Evolutionary conservation across 306 rosid species (phyloP).

Genomic region (Quillaja saponaria): DNA sequence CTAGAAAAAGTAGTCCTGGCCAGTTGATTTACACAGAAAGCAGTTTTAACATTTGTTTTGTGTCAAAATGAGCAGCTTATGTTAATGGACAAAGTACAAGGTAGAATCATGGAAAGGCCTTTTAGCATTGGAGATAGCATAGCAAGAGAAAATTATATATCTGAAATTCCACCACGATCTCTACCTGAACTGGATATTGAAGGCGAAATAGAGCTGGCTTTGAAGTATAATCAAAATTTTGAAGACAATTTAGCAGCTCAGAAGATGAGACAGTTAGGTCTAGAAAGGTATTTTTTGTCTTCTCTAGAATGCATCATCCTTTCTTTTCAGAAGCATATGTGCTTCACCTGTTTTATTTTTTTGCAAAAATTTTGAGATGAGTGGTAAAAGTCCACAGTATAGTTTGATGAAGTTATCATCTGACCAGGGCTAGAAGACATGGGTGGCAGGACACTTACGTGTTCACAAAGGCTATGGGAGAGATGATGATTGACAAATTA

Average conservation of each 20-base stretch:
- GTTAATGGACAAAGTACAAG: constrained; percentile 98
- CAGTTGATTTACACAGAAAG: neutral
- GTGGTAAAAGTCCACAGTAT: neutral
- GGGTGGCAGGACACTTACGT: constrained; percentile 99
- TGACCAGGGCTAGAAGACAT: constrained; percentile 61
- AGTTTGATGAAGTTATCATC: constrained; percentile 21
- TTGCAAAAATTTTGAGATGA: no score
- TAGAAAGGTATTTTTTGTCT: constrained; percentile 50
- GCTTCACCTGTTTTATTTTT: neutral
- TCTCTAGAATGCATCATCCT: neutral
- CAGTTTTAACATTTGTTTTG: constrained; percentile 1
- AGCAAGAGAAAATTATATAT: constrained; percentile 49
- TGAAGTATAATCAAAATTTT: constrained; percentile 40
- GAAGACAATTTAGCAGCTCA: constrained; percentile 58
- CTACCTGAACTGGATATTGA: constrained; percentile 62
- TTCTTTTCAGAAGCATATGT: neutral
- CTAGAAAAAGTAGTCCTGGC: neutral
- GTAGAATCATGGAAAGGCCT: constrained; percentile 77
- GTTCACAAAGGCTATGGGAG: constrained; percentile 99
- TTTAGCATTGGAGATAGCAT: constrained; percentile 76
- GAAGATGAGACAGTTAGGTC: constrained; percentile 80
- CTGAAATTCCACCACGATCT: constrained; percentile 43
- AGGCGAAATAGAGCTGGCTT: constrained; percentile 65
- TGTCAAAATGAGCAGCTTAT: constrained; percentile 56
- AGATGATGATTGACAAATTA: constrained; percentile 80